These are phyloP conservation scores for Solanum pimpinellifolium DNA, from an alignment of 257 asterid genomes.

Conservation along the genomic window DNA sequence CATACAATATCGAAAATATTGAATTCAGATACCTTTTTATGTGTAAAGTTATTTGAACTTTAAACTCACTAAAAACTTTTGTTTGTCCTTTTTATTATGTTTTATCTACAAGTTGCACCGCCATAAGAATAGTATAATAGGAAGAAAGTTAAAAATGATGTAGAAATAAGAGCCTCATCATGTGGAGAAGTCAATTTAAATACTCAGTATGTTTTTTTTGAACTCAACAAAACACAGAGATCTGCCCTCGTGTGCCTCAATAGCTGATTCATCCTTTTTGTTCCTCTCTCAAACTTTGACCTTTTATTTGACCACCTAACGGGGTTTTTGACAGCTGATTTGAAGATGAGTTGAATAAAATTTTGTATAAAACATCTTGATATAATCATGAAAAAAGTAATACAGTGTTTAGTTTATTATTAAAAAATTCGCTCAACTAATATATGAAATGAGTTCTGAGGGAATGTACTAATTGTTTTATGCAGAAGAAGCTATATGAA, in stretches of 20 bases:
- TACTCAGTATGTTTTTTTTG: neutral
- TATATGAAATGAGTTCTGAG: too few species aligned
- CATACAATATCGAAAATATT: too few species aligned
- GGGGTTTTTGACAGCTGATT: neutral
- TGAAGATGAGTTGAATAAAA: too few species aligned
- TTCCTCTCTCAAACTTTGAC: neutral
- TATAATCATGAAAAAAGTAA: too few species aligned
- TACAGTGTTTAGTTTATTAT: neutral
- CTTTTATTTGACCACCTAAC: neutral
- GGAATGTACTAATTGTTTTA: too few species aligned
- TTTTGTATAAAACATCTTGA: too few species aligned
- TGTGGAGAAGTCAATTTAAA: neutral
- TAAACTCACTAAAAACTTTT: neutral
- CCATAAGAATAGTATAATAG: neutral
- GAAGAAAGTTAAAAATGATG: neutral
- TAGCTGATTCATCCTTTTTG: neutral
- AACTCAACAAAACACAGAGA: neutral
- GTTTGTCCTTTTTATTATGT: neutral
- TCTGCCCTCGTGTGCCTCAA: slow-evolving; percentile 1
- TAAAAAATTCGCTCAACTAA: too few species aligned
- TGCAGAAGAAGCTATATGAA: too few species aligned
- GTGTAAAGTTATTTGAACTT: too few species aligned
- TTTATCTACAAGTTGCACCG: neutral
- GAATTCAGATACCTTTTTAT: neutral
- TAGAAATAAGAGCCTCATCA: neutral